Evolutionary conservation across 768 basidiomycete genomes (phyloP).

Genomic region (Basidioascus undulatus): DNA sequence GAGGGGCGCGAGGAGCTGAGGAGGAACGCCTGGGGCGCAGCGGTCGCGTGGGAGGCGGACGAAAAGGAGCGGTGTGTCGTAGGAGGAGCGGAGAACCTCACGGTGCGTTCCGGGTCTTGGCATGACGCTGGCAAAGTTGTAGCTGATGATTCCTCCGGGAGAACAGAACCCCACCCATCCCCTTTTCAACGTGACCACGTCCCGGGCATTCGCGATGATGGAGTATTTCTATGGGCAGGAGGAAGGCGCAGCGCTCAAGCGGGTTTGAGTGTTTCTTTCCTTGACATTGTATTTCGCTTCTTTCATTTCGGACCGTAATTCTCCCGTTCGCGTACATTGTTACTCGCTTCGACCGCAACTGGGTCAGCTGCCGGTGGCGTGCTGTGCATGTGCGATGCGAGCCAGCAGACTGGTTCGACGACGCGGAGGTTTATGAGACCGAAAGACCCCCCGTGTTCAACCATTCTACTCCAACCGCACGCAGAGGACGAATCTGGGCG

Average conservation of each 20-base stretch:
- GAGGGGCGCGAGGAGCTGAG: slow-evolving; percentile 19
- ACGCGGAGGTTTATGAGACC: too few species aligned
- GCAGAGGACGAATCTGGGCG: too few species aligned
- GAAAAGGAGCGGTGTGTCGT: slow-evolving; percentile 40
- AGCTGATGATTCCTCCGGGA: not conserved
- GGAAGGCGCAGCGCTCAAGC: not conserved
- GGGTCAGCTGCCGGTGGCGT: too few species aligned
- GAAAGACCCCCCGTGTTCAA: too few species aligned
- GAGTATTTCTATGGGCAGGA: slow-evolving; percentile 6
- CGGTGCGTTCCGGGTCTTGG: slow-evolving; percentile 13
- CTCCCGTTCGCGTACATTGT: too few species aligned
- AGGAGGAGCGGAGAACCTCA: slow-evolving; percentile 15
- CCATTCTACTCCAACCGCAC: too few species aligned
- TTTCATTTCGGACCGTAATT: too few species aligned
- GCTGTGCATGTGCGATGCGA: too few species aligned
- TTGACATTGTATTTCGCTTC: too few species aligned
- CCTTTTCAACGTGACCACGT: slow-evolving; percentile 8
- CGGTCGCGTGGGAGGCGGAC: slow-evolving; percentile 43
- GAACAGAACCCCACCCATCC: slow-evolving; percentile 5
- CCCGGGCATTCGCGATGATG: slow-evolving; percentile 1
- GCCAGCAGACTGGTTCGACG: too few species aligned
- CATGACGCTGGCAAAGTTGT: not conserved
- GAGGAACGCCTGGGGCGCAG: slow-evolving; percentile 28
- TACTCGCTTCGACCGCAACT: too few species aligned
- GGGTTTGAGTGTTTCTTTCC: too few species aligned